phyloP scores from a whole-genome alignment of 257 asterid species.

The Scutellaria barbata region DNA sequence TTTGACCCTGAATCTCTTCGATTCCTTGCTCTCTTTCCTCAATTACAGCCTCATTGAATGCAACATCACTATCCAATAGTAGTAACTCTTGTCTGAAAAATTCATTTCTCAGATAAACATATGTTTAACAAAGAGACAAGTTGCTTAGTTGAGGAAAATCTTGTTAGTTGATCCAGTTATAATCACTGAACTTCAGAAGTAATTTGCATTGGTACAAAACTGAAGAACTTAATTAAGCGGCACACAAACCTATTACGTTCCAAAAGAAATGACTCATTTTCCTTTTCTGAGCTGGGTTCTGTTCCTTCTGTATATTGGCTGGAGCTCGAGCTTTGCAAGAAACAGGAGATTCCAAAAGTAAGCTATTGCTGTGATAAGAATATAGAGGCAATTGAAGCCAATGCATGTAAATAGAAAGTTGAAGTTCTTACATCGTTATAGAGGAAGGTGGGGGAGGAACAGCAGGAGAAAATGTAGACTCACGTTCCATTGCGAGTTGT shows the following conservation, averaged over 20 bases:
- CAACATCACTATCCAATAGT: slow-evolving; percentile 37
- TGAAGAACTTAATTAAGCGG: not conserved
- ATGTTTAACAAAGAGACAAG: not conserved
- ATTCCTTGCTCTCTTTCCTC: slow-evolving; percentile 42
- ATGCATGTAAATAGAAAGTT: not conserved
- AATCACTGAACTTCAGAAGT: not conserved
- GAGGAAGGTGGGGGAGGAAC: slow-evolving; percentile 28
- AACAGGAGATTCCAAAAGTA: slow-evolving; percentile 4
- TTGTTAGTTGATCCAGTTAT: not conserved
- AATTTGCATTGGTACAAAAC: slow-evolving; percentile 14
- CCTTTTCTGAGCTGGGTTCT: slow-evolving; percentile 10
- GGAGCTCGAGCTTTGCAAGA: slow-evolving; percentile 26
- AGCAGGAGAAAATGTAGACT: slow-evolving; percentile 31
- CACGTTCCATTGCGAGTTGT: slow-evolving; percentile 32
- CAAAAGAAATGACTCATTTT: slow-evolving; percentile 23
- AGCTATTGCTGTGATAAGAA: not conserved
- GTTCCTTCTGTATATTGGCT: not conserved
- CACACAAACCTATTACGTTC: slow-evolving; percentile 21
- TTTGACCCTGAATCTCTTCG: slow-evolving; percentile 35
- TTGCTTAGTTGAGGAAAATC: not conserved
- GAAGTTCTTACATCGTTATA: slow-evolving; percentile 25
- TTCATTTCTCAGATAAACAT: not conserved
- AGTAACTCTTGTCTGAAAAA: slow-evolving; percentile 2
- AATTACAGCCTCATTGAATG: slow-evolving; percentile 40
- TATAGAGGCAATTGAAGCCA: not conserved